Evolutionary conservation across 305 asterid species (phyloP).

Genomic region (Plantago lanceolata): DNA sequence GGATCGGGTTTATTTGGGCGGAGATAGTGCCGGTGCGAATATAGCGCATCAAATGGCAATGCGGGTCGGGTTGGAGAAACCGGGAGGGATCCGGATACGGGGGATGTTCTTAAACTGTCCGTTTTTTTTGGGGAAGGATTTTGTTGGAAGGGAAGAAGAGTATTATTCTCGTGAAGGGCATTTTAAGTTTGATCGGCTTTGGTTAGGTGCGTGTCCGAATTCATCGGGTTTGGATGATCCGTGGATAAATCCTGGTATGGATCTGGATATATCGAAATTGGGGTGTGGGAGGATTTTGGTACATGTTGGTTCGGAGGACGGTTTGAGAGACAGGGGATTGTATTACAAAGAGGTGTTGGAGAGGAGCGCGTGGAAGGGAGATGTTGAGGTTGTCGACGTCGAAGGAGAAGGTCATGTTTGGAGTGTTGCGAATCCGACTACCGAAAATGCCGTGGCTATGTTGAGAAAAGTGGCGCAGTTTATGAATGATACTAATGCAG

Average conservation of each 20-base stretch:
- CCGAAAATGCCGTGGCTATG: constrained; percentile 8
- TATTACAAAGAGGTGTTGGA: constrained; percentile 14
- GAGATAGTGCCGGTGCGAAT: constrained; percentile 35
- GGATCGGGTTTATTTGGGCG: constrained; percentile 13
- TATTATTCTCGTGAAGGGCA: background rate
- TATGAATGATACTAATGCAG: background rate
- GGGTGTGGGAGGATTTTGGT: constrained; percentile 27
- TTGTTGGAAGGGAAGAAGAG: constrained; percentile 8
- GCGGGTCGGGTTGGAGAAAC: constrained; percentile 11
- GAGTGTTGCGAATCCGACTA: constrained; percentile 2
- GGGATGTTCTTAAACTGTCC: constrained; percentile 24
- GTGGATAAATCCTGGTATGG: constrained; percentile 15
- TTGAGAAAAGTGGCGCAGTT: constrained; percentile 9
- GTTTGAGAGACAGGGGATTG: background rate
- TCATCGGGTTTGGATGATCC: constrained; percentile 21
- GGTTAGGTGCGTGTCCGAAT: constrained; percentile 19
- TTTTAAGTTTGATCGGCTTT: background rate
- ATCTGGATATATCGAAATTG: constrained; percentile 19
- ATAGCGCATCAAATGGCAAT: constrained; percentile 24
- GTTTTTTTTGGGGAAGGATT: constrained; percentile 19
- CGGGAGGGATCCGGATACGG: constrained; percentile 4
- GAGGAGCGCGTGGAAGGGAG: constrained; percentile 23
- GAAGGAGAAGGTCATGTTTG: constrained; percentile 24
- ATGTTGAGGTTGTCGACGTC: constrained; percentile 12
- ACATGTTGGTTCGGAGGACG: constrained; percentile 26